These are phyloP conservation scores for Abeoforma whisleri DNA, from an alignment of 78 protist genomes.

Conservation along the genomic window DNA sequence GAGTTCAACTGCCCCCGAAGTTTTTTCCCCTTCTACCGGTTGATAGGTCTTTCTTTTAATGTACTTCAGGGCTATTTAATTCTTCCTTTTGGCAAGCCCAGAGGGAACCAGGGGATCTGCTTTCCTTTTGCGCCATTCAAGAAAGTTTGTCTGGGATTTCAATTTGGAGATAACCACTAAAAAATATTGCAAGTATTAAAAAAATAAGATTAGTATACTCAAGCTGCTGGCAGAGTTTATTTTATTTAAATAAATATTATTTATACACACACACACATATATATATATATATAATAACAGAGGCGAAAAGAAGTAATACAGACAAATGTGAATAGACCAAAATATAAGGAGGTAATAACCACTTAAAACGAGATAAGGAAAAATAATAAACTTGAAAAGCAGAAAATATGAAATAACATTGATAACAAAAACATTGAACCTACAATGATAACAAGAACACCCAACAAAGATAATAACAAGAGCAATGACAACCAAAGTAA, in stretches of 20 bases:
- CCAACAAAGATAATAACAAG: neutral
- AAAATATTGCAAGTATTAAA: neutral
- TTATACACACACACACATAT: too few relatives aligned
- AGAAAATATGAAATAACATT: neutral
- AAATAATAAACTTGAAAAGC: neutral
- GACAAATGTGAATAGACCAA: neutral
- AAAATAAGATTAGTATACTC: neutral
- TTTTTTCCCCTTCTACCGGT: too few relatives aligned
- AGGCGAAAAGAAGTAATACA: neutral
- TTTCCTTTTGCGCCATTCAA: neutral
- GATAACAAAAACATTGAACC: neutral
- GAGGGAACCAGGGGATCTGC: neutral
- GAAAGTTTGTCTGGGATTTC: neutral
- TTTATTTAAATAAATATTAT: too few relatives aligned
- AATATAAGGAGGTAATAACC: neutral
- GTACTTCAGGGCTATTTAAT: too few relatives aligned
- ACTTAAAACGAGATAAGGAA: neutral
- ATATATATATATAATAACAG: too few relatives aligned
- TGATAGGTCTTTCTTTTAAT: too few relatives aligned
- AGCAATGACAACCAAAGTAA: neutral
- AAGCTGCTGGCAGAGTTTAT: too few relatives aligned
- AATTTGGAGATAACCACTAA: neutral
- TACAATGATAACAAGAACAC: neutral
- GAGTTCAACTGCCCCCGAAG: too few relatives aligned
- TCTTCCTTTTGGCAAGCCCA: neutral